Percentiles rank a stretch among this genome's conserved stretches.
Evolutionary conservation across 2,329 filamentous ascomycete genomes (phyloP).

Genomic region (Celoporthe dispersa): DNA sequence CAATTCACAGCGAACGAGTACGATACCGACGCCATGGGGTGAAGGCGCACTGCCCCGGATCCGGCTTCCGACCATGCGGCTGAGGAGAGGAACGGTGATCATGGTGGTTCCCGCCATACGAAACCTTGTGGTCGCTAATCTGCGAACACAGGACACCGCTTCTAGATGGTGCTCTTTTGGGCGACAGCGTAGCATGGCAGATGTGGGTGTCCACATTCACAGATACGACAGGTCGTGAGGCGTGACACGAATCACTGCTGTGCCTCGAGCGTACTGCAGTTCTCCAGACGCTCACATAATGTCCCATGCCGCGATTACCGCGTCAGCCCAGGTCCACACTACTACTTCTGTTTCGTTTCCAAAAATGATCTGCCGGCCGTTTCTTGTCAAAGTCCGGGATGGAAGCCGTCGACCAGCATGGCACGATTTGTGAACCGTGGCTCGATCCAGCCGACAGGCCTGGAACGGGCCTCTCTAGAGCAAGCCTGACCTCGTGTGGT

Average conservation of each 20-base stretch:
- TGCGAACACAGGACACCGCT: neutral
- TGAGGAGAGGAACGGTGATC: neutral
- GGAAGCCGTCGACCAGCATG: neutral
- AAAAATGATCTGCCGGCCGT: neutral
- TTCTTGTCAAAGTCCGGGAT: neutral
- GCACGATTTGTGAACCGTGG: neutral
- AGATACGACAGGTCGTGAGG: constrained; percentile 6
- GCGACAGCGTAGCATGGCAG: neutral
- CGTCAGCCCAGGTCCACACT: neutral
- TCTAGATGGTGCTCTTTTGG: neutral
- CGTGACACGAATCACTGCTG: constrained; percentile 7
- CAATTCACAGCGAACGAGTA: neutral
- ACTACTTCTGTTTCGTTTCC: neutral
- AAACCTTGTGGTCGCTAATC: neutral
- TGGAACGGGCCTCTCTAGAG: neutral
- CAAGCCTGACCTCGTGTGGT: neutral
- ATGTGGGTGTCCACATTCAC: constrained; percentile 1
- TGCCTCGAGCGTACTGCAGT: neutral
- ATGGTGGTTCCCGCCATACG: neutral
- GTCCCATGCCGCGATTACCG: neutral
- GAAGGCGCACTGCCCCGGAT: neutral
- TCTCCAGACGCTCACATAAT: neutral
- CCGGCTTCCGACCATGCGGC: neutral
- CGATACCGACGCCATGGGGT: neutral
- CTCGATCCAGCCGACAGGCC: neutral